These are phyloP conservation scores for Pochonia chlamydosporia DNA, from an alignment of 2,329 filamentous ascomycete species.

Conservation along the genomic window DNA sequence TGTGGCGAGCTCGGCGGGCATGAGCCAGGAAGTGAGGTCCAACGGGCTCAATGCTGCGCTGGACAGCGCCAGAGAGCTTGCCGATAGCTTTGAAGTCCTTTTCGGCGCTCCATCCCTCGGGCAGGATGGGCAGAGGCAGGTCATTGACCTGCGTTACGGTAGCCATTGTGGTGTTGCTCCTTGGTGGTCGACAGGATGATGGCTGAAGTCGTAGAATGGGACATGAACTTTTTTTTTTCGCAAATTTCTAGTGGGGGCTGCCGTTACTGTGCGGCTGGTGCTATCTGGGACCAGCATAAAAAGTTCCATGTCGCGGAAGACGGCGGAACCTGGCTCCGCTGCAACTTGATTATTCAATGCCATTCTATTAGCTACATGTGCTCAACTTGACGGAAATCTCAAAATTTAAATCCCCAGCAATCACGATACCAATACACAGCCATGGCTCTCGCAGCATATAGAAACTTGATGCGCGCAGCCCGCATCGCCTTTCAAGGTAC, in stretches of 20 bases:
- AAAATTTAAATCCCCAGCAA: neutral
- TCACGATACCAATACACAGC: neutral
- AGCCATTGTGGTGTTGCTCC: slow-evolving; percentile 48
- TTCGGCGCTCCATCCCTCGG: slow-evolving; percentile 76
- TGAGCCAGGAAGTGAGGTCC: slow-evolving; percentile 97
- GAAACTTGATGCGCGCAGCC: slow-evolving; percentile 73
- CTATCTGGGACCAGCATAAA: too few species aligned
- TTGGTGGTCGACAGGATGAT: slow-evolving; percentile 11
- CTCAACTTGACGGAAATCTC: neutral
- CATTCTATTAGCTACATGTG: neutral
- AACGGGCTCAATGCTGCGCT: slow-evolving; percentile 90
- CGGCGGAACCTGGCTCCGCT: slow-evolving; percentile 19
- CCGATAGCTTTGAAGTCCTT: slow-evolving; percentile 88
- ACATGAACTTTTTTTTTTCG: slow-evolving; percentile 8
- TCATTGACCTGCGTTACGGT: slow-evolving; percentile 50
- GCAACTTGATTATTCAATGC: neutral
- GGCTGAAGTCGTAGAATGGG: slow-evolving; percentile 5
- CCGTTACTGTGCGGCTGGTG: too few species aligned
- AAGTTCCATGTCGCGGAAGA: slow-evolving; percentile 10
- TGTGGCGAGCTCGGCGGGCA: slow-evolving; percentile 89
- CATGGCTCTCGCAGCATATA: slow-evolving; percentile 73
- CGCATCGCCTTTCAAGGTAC: slow-evolving; percentile 81
- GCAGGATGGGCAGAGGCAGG: slow-evolving; percentile 67
- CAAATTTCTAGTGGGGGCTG: slow-evolving; percentile 8
- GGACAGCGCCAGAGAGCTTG: slow-evolving; percentile 67